phyloP scores from a whole-genome alignment of 148 eudicot genomes.

The Beta vulgaris region DNA sequence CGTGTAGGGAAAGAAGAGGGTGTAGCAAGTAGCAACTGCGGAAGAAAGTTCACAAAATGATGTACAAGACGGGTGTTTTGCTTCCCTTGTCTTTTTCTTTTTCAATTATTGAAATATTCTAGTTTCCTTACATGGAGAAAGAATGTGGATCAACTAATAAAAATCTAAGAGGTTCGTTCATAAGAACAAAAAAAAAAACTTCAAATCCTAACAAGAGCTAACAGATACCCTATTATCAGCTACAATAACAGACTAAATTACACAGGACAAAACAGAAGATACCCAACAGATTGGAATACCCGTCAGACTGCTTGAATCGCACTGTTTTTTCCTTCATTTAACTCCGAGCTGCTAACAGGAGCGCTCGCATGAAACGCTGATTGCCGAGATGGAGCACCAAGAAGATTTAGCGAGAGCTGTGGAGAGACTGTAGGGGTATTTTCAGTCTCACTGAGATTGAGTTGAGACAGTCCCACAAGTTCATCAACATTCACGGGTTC shows the following conservation, averaged over 20 bases:
- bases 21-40: no score
- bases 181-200: conserved; percentile 13
- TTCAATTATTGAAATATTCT: conserved; percentile 8
- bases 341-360: conserved; percentile 38
- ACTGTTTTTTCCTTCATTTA: conserved; percentile 40
- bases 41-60: not conserved
- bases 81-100: conserved; percentile 17
- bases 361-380: conserved; percentile 71
- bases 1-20: no score
- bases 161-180: conserved; percentile 12
- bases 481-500: conserved; percentile 68
- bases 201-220: conserved; percentile 16
- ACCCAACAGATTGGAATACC: conserved; percentile 10
- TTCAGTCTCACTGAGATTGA: conserved; percentile 50
- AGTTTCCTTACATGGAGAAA: conserved; percentile 27
- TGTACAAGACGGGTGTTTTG: conserved; percentile 5
- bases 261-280: conserved; percentile 11
- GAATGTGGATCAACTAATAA: conserved; percentile 21
- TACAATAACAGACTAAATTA: not conserved
- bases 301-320: conserved; percentile 40
- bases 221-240: conserved; percentile 17
- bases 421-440: conserved; percentile 32
- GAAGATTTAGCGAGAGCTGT: conserved; percentile 49
- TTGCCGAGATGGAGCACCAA: conserved; percentile 59
- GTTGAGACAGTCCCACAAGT: conserved; percentile 67